Conservation (phyloP, 768 basidiomycete species). For the Tephrocybe sp. region DNA sequence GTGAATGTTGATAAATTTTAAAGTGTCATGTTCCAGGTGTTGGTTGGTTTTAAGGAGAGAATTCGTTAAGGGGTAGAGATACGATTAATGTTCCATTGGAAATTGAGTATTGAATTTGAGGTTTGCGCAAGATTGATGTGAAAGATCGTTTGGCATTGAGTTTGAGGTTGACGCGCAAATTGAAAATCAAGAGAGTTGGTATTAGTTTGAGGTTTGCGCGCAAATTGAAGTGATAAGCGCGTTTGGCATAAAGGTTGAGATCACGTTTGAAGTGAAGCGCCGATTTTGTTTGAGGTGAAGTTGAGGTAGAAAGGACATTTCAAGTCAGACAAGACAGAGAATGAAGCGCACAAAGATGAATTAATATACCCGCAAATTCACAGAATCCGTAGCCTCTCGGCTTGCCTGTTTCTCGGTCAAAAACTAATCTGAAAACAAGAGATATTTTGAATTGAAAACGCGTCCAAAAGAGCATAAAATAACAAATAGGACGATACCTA, state of each 20-base stretch:
- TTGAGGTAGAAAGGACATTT: slow-evolving; percentile 20
- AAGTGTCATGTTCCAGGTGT: too few relatives aligned
- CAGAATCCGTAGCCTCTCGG: slow-evolving; percentile 93
- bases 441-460: slow-evolving; percentile 11
- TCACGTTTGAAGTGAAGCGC: slow-evolving; percentile 2
- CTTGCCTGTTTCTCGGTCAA: slow-evolving; percentile 91
- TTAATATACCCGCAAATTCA: slow-evolving; percentile 81
- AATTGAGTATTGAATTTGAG: neutral
- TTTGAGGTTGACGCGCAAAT: neutral
- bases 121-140: neutral
- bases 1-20: neutral
- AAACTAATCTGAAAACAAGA: slow-evolving; percentile 60
- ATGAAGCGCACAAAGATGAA: slow-evolving; percentile 26
- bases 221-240: neutral
- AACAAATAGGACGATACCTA: slow-evolving; percentile 44
- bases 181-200: neutral
- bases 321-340: slow-evolving; percentile 32
- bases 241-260: neutral
- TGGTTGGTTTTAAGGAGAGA: too few relatives aligned
- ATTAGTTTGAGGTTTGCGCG: slow-evolving; percentile 4
- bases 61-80: neutral
- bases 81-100: neutral
- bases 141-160: neutral
- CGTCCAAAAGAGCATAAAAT: neutral
- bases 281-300: slow-evolving; percentile 4